Conservation (phyloP, 371 early-diverging fungal species). For the Funneliformis caledonium region DNA sequence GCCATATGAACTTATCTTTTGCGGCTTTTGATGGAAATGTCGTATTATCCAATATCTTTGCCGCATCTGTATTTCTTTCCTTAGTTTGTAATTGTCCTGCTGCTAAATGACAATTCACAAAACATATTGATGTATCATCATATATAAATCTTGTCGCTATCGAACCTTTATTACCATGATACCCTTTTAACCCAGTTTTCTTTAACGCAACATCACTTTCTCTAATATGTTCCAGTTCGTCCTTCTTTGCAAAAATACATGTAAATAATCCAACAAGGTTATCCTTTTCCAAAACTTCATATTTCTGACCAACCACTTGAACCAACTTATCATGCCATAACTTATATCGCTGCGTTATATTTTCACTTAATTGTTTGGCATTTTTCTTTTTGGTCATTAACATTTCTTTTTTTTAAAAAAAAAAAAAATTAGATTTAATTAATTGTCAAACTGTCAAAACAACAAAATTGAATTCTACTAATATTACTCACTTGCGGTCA, state of each 20-base stretch:
- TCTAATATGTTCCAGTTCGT: constrained; percentile 46
- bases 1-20: constrained; percentile 38
- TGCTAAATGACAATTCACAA: constrained; percentile 86
- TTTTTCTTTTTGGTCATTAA: constrained; percentile 63
- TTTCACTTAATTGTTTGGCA: constrained; percentile 54
- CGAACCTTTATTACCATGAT: constrained; percentile 93
- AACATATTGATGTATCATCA: constrained; percentile 81
- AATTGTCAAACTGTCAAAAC: constrained; percentile 28
- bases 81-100: constrained; percentile 78
- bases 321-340: constrained; percentile 75
- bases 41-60: constrained; percentile 72
- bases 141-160: constrained; percentile 76
- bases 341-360: constrained; percentile 62
- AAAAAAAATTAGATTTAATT: constrained; percentile 1
- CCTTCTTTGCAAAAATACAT: constrained; percentile 66
- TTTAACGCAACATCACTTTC: constrained; percentile 55
- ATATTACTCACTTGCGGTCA: constrained; percentile 63
- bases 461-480: constrained; percentile 10
- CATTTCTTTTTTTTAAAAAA: constrained; percentile 55
- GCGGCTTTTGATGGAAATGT: constrained; percentile 48
- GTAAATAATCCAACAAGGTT: constrained; percentile 84
- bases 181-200: constrained; percentile 86
- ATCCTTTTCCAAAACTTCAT: constrained; percentile 67
- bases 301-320: constrained; percentile 56
- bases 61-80: constrained; percentile 77